Evolutionary conservation across 768 basidiomycete genomes (phyloP).

Genomic region (Mycena leptocephala): DNA sequence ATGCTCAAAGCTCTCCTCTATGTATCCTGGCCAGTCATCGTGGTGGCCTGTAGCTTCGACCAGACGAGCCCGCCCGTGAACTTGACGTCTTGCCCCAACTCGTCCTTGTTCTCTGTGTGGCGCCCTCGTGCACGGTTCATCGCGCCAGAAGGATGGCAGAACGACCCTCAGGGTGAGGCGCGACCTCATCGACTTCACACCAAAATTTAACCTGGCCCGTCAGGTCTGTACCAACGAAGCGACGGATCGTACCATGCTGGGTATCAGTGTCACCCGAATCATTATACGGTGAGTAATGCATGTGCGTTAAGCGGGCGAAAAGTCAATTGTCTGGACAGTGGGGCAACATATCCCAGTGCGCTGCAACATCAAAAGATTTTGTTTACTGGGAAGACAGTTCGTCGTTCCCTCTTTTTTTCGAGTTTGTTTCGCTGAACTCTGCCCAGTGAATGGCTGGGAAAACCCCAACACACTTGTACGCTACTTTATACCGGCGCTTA

Average conservation of each 20-base stretch:
- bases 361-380: constrained; percentile 28
- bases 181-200: background rate
- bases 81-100: constrained; percentile 22
- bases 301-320: background rate
- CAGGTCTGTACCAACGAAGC: constrained; percentile 28
- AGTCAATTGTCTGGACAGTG: background rate
- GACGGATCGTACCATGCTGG: constrained; percentile 33
- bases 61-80: constrained; percentile 17
- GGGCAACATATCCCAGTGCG: constrained; percentile 32
- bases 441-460: constrained; percentile 33
- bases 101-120: constrained; percentile 32
- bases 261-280: constrained; percentile 31
- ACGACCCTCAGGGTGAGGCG: constrained; percentile 26
- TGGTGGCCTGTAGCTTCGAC: constrained; percentile 21
- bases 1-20: constrained; percentile 16
- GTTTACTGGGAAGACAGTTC: constrained; percentile 36
- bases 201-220: background rate
- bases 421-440: background rate
- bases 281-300: background rate
- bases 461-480: constrained; percentile 29
- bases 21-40: background rate
- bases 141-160: constrained; percentile 30
- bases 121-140: constrained; percentile 28
- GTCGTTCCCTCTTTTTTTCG: background rate
- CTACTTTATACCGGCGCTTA: background rate